Conservation (phyloP, 129 eudicot genomes). For the Centella asiatica region DNA sequence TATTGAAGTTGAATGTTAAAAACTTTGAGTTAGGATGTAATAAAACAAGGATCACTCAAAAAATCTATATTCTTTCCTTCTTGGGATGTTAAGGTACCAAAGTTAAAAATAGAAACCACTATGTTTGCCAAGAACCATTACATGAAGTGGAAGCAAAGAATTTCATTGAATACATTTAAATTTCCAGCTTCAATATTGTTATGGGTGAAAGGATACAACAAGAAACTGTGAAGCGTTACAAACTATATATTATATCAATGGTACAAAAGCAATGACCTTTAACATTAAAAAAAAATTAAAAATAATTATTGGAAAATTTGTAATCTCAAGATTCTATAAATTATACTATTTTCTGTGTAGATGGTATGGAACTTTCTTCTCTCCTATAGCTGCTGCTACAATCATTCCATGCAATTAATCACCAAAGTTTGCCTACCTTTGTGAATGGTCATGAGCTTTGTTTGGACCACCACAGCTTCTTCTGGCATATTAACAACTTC, state of each 20-base stretch:
- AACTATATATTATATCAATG: slow-evolving; percentile 14
- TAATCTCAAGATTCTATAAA: background rate
- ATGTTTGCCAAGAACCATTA: too few relatives aligned
- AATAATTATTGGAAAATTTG: background rate
- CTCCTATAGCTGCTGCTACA: slow-evolving; percentile 3
- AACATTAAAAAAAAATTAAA: background rate
- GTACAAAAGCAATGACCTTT: background rate
- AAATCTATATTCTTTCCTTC: too few relatives aligned
- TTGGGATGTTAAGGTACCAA: too few relatives aligned
- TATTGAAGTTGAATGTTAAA: too few relatives aligned
- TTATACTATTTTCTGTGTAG: background rate
- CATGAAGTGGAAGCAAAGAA: background rate
- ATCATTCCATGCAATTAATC: slow-evolving; percentile 3
- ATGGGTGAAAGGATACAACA: slow-evolving; percentile 5
- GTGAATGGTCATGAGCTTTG: slow-evolving; percentile 37
- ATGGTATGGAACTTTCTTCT: slow-evolving; percentile 2
- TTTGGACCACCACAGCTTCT: slow-evolving; percentile 83
- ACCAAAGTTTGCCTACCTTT: background rate
- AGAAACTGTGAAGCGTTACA: slow-evolving; percentile 11
- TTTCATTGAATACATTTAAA: background rate
- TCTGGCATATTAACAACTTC: slow-evolving; percentile 81
- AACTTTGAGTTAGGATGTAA: too few relatives aligned
- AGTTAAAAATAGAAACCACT: too few relatives aligned
- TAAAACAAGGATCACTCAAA: too few relatives aligned
- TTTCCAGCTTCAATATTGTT: background rate